Conservation (phyloP, 73 alveolate genomes). For the Blepharisma stoltei region DNA sequence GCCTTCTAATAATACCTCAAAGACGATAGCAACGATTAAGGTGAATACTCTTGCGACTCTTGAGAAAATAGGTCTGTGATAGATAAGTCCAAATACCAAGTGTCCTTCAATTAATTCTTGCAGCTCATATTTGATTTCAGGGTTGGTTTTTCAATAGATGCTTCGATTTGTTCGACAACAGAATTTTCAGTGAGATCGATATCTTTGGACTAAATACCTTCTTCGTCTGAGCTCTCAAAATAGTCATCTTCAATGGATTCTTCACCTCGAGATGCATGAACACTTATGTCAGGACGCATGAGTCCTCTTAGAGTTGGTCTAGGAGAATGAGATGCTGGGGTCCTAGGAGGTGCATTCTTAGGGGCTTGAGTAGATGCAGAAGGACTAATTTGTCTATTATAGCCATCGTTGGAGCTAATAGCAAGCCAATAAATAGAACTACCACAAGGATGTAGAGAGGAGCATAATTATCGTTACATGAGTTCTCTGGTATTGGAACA, state of each 20-base stretch:
- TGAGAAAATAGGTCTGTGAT: background rate
- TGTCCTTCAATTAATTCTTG: conserved; percentile 10
- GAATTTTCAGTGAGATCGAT: background rate
- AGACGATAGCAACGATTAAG: background rate
- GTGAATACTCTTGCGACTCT: background rate
- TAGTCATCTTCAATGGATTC: background rate
- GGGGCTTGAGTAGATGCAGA: too few species aligned
- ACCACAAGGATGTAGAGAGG: too few species aligned
- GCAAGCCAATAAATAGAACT: too few species aligned
- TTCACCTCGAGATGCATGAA: background rate
- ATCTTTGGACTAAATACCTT: background rate
- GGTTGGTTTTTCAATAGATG: background rate
- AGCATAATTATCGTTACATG: too few species aligned
- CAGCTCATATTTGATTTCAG: background rate
- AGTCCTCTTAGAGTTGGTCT: too few species aligned
- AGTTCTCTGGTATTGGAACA: too few species aligned
- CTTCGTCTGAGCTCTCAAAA: background rate
- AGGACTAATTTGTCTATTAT: too few species aligned
- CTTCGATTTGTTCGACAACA: background rate
- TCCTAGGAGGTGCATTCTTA: too few species aligned
- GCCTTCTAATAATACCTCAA: background rate
- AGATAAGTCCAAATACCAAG: background rate
- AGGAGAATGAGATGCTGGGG: too few species aligned
- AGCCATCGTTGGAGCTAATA: too few species aligned
- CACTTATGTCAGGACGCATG: too few species aligned